phyloP scores from a whole-genome alignment of 1,139 yeast genomes.

The Lipomyces yarrowii region DNA sequence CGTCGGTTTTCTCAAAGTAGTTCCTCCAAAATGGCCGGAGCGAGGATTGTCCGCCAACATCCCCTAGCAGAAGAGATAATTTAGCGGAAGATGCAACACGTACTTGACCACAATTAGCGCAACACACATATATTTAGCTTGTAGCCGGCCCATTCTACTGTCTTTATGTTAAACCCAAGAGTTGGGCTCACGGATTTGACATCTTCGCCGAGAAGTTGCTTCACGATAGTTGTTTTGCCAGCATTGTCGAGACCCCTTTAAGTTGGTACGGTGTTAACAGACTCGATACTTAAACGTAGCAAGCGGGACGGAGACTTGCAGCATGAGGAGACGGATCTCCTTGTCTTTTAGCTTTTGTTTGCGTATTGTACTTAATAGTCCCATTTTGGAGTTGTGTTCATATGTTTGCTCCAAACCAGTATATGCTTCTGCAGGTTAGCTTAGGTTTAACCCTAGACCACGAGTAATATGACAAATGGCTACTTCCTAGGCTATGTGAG shows the following conservation, averaged over 20 bases:
- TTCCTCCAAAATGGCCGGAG: conserved; percentile 87
- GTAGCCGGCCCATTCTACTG: conserved; percentile 51
- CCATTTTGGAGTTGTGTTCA: conserved; percentile 54
- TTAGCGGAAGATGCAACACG: background rate
- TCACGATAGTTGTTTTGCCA: conserved; percentile 83
- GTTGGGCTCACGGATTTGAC: conserved; percentile 58
- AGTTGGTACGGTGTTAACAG: background rate
- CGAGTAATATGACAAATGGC: too few species aligned
- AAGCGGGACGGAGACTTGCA: conserved; percentile 42
- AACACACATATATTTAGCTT: conserved; percentile 46
- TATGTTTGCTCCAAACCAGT: too few species aligned
- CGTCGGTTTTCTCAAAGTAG: conserved; percentile 84
- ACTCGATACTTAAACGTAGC: background rate
- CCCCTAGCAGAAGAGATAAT: conserved; percentile 70
- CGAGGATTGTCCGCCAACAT: conserved; percentile 84
- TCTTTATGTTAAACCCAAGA: conserved; percentile 62
- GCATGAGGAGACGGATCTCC: conserved; percentile 70
- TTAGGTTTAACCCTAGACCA: too few species aligned
- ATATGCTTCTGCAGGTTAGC: too few species aligned
- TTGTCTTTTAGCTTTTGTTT: conserved; percentile 81
- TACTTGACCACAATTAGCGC: background rate
- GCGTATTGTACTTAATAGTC: conserved; percentile 74
- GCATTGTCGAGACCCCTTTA: conserved; percentile 77
- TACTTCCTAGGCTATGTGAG: too few species aligned
- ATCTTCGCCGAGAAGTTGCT: conserved; percentile 49